Conservation (phyloP, 306 rosid genomes). For the Cicer pinnatifidum region DNA sequence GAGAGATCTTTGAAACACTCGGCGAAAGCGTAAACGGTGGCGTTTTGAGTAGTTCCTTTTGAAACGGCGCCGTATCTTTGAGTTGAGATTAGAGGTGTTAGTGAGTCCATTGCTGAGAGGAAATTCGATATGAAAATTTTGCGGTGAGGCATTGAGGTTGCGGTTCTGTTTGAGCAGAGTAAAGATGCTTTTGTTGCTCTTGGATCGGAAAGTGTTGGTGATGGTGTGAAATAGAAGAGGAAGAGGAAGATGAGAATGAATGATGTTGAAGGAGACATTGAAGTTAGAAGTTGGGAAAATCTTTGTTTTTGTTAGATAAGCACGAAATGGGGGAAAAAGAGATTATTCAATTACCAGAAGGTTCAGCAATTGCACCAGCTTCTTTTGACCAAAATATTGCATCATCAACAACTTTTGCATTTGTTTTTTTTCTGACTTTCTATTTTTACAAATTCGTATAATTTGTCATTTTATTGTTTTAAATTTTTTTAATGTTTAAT, state of each 20-base stretch:
- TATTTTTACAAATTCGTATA: no score
- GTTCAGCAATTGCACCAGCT: neutral
- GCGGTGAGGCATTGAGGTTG: slow-evolving; percentile 41
- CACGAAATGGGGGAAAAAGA: neutral
- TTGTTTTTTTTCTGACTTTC: no score
- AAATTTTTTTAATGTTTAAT: no score
- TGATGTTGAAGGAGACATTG: neutral
- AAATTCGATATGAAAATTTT: slow-evolving; percentile 50
- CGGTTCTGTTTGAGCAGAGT: slow-evolving; percentile 59
- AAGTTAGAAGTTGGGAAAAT: neutral
- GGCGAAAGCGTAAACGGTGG: slow-evolving; percentile 61
- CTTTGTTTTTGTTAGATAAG: neutral
- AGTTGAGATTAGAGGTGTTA: slow-evolving; percentile 49
- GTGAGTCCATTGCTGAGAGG: slow-evolving; percentile 28
- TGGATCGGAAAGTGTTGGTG: slow-evolving; percentile 51
- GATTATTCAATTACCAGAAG: neutral
- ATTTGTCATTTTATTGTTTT: no score
- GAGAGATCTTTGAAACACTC: slow-evolving; percentile 75
- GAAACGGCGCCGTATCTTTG: slow-evolving; percentile 51
- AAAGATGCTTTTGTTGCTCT: slow-evolving; percentile 58
- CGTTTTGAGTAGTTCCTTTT: slow-evolving; percentile 56
- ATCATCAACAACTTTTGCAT: no score
- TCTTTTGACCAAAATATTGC: neutral
- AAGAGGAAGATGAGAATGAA: neutral
- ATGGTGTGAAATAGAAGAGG: neutral